Evolutionary conservation across 1,284 basidiomycete species (phyloP).

Genomic region (Psilocybe mexicana): DNA sequence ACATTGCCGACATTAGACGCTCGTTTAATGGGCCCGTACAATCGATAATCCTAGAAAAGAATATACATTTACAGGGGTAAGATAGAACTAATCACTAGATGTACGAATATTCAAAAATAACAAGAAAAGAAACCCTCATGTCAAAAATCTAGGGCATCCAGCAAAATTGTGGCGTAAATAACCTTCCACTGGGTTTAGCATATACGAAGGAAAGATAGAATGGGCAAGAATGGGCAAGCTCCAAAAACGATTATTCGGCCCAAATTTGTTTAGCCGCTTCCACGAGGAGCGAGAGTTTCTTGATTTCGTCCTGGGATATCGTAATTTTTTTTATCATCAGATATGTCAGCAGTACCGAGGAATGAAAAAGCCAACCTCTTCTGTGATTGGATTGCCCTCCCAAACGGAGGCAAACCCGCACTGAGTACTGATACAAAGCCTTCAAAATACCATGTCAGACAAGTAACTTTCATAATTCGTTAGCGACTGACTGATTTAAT

Average conservation of each 20-base stretch:
- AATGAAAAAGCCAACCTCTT: slow-evolving; percentile 37
- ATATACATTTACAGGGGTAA: background rate
- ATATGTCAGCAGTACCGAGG: background rate
- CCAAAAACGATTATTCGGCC: slow-evolving; percentile 23
- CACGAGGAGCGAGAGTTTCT: slow-evolving; percentile 54
- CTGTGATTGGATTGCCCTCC: slow-evolving; percentile 62
- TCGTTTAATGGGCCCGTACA: background rate
- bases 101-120: background rate
- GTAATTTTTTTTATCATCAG: background rate
- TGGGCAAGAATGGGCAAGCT: slow-evolving; percentile 4
- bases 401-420: slow-evolving; percentile 75
- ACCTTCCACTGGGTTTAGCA: slow-evolving; percentile 10
- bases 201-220: slow-evolving; percentile 1
- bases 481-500: slow-evolving; percentile 53
- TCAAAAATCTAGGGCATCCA: background rate
- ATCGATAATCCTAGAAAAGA: no score
- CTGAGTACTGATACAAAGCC: slow-evolving; percentile 70
- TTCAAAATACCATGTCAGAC: slow-evolving; percentile 25
- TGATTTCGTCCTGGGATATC: slow-evolving; percentile 42
- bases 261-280: slow-evolving; percentile 57
- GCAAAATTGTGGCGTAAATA: slow-evolving; percentile 4
- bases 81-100: background rate
- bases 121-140: background rate
- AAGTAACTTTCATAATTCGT: background rate
- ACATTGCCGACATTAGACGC: slow-evolving; percentile 1